Evolutionary conservation across 2,329 filamentous ascomycete genomes (phyloP).

Genomic region (Simplicillium aogashimaense): DNA sequence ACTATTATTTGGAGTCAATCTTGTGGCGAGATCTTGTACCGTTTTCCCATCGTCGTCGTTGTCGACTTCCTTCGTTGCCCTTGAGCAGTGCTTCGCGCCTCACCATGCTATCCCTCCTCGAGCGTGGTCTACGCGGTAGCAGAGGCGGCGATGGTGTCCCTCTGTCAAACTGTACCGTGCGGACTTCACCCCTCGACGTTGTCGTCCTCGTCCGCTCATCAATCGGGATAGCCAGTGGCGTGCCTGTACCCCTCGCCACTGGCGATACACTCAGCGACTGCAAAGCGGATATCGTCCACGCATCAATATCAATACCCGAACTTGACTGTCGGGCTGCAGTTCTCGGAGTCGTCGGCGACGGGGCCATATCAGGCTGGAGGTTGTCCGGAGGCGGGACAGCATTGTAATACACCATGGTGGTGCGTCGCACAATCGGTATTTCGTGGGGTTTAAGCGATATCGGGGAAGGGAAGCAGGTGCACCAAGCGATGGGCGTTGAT

Average conservation of each 20-base stretch:
- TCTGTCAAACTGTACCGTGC: slow-evolving; percentile 12
- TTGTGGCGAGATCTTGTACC: slow-evolving; percentile 39
- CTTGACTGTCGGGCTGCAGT: slow-evolving; percentile 7
- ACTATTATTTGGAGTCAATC: neutral
- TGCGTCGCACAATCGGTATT: slow-evolving; percentile 2
- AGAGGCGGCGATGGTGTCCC: slow-evolving; percentile 14
- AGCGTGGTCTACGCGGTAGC: slow-evolving; percentile 33
- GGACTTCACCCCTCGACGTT: slow-evolving; percentile 7
- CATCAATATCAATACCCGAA: slow-evolving; percentile 46
- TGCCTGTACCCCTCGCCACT: slow-evolving; percentile 47
- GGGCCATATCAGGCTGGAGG: slow-evolving; percentile 10
- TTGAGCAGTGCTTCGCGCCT: slow-evolving; percentile 69
- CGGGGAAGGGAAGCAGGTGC: no score
- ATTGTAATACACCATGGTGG: slow-evolving; percentile 40
- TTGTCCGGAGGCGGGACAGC: slow-evolving; percentile 37
- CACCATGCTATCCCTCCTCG: slow-evolving; percentile 43
- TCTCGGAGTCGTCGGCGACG: slow-evolving; percentile 7
- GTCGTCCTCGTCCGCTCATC: slow-evolving; percentile 36
- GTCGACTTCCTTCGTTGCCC: slow-evolving; percentile 82
- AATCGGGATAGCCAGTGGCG: slow-evolving; percentile 64
- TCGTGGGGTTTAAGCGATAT: slow-evolving; percentile 2
- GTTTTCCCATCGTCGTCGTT: slow-evolving; percentile 90
- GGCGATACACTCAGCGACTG: slow-evolving; percentile 45
- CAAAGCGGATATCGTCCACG: slow-evolving; percentile 54
- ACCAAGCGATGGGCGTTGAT: no score